Percentiles rank a stretch among this genome's conserved stretches.
Conservation (phyloP, 2,329 filamentous ascomycete genomes). For the Botrytis galanthina region DNA sequence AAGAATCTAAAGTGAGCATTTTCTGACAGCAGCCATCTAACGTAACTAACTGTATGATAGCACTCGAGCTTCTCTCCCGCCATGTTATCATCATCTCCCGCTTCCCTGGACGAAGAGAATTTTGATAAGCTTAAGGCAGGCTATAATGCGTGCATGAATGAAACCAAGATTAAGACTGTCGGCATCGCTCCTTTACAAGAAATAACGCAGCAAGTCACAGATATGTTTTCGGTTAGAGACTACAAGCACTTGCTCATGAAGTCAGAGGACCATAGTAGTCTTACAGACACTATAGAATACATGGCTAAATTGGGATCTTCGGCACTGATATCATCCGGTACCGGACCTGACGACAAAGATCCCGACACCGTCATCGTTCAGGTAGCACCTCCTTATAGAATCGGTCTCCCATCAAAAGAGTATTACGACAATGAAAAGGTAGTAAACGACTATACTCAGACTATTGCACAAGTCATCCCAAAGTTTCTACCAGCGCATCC, state of each 20-base stretch:
- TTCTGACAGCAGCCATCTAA: constrained; percentile 17
- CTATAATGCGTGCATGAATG: constrained; percentile 66
- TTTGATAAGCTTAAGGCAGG: constrained; percentile 63
- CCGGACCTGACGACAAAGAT: constrained; percentile 44
- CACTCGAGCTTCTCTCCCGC: constrained; percentile 50
- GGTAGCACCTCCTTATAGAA: constrained; percentile 44
- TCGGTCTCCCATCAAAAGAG: constrained; percentile 62
- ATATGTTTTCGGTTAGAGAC: constrained; percentile 43
- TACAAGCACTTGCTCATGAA: constrained; percentile 24
- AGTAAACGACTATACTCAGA: constrained; percentile 49
- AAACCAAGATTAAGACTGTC: constrained; percentile 52
- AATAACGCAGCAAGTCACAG: constrained; percentile 53
- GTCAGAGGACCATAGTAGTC: constrained; percentile 36
- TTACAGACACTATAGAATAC: constrained; percentile 48
- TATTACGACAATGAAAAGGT: constrained; percentile 57
- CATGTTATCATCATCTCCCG: constrained; percentile 40
- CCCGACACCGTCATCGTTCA: constrained; percentile 47
- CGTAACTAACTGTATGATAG: constrained; percentile 35
- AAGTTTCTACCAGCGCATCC: constrained; percentile 28
- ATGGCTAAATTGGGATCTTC: constrained; percentile 48
- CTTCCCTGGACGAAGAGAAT: constrained; percentile 56
- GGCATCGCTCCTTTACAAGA: constrained; percentile 56
- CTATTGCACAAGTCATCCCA: constrained; percentile 40
- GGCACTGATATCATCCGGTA: constrained; percentile 36
- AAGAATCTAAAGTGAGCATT: constrained; percentile 39